Evolutionary conservation across 306 rosid species (phyloP).

Genomic region (Gastrolobium villosum): DNA sequence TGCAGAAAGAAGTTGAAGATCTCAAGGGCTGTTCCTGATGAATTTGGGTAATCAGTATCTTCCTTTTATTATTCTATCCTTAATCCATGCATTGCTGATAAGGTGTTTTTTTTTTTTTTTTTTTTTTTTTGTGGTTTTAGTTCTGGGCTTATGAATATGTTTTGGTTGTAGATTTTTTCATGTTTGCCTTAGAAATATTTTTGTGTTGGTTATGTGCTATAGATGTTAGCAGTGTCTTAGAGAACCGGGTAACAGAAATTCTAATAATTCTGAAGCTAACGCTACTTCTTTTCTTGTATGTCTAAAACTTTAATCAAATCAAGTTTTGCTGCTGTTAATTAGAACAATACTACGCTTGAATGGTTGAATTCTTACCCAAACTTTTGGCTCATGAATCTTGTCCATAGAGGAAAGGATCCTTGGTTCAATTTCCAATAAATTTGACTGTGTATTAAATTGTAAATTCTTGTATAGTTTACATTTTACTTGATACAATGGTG

Average conservation of each 20-base stretch:
- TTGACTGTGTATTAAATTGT: conserved; percentile 22
- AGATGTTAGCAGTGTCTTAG: not conserved
- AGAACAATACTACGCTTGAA: not conserved
- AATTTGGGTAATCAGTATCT: conserved; percentile 55
- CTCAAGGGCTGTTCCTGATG: conserved; percentile 62
- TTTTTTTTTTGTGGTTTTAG: not conserved
- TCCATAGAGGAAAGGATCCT: not conserved
- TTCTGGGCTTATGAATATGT: not conserved
- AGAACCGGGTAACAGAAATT: not conserved
- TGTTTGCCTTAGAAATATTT: not conserved
- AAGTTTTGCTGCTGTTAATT: not conserved
- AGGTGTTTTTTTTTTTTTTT: not conserved
- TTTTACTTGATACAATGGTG: not conserved
- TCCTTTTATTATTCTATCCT: not conserved
- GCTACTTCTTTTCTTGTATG: not conserved
- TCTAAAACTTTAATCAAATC: not conserved
- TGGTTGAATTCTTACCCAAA: not conserved
- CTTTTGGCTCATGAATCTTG: conserved; percentile 10
- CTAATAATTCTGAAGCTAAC: conserved; percentile 7
- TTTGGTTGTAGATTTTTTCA: not conserved
- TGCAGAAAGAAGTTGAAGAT: conserved; percentile 65
- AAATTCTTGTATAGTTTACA: conserved; percentile 13
- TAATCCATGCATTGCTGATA: conserved; percentile 6
- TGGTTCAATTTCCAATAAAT: conserved; percentile 4
- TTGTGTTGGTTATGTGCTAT: not conserved